phyloP scores from a whole-genome alignment of 192 early-diverging fungal species.

The Lunasporangiospora selenospora region DNA sequence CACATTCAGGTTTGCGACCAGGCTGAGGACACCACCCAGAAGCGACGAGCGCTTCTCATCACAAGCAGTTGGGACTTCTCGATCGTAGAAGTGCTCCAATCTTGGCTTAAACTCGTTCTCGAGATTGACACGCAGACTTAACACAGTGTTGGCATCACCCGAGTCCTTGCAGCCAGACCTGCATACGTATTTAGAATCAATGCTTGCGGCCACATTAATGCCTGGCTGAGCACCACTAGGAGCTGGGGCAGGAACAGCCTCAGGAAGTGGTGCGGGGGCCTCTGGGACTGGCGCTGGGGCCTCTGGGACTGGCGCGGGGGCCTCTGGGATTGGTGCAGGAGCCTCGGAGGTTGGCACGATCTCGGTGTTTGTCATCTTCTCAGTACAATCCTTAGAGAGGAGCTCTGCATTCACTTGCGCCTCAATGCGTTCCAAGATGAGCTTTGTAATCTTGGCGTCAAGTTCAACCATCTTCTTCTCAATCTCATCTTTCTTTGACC shows the following conservation, averaged over 20 bases:
- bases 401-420: slow-evolving; percentile 1
- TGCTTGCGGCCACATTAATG: slow-evolving; percentile 5
- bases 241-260: neutral
- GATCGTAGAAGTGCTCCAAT: slow-evolving; percentile 13
- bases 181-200: slow-evolving; percentile 31
- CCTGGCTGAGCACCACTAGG: neutral
- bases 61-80: slow-evolving; percentile 24
- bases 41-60: slow-evolving; percentile 2
- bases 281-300: neutral
- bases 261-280: slow-evolving; percentile 4
- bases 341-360: neutral
- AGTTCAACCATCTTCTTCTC: slow-evolving; percentile 15
- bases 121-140: slow-evolving; percentile 19
- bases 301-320: neutral
- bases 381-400: neutral
- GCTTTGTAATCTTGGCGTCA: slow-evolving; percentile 2
- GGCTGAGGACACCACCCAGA: neutral
- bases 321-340: slow-evolving; percentile 3
- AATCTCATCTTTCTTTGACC: slow-evolving; percentile 20
- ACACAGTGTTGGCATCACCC: slow-evolving; percentile 16
- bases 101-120: slow-evolving; percentile 13
- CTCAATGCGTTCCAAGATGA: slow-evolving; percentile 17
- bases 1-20: neutral
- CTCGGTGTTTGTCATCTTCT: slow-evolving; percentile 5
- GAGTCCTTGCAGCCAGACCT: slow-evolving; percentile 37